A percentile compares a stretch with the other conserved stretches of the same genome.
Conservation (phyloP, 148 eudicot genomes). For the Fallopia convolvulus region DNA sequence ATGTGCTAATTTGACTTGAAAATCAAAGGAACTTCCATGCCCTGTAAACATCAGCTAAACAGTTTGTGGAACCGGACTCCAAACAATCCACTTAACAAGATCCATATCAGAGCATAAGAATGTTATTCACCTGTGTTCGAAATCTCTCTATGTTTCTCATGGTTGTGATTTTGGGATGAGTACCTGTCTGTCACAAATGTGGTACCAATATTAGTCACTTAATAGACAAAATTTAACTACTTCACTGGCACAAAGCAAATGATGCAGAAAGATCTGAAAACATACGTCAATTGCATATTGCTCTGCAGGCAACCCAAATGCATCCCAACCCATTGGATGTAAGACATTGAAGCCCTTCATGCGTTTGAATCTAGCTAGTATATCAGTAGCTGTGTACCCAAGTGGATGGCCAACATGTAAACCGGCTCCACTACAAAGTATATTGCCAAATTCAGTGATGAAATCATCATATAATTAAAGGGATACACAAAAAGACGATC, state of each 20-base stretch:
- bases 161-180: constrained; percentile 90
- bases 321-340: constrained; percentile 99
- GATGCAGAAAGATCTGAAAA: constrained; percentile 9
- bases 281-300: constrained; percentile 95
- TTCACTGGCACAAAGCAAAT: constrained; percentile 10
- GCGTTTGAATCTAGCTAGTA: constrained; percentile 90
- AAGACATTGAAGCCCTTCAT: constrained; percentile 97
- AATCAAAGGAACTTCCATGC: neutral
- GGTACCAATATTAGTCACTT: neutral
- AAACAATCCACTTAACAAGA: neutral
- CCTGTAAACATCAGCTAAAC: neutral
- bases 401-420: constrained; percentile 99
- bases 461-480: neutral
- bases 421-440: constrained; percentile 84
- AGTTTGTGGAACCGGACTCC: neutral
- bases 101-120: neutral
- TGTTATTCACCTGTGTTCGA: constrained; percentile 54
- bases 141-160: constrained; percentile 73
- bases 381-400: constrained; percentile 97
- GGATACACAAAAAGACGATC: neutral
- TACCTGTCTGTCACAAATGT: constrained; percentile 76
- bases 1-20: neutral
- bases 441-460: constrained; percentile 5
- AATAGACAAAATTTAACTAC: neutral
- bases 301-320: constrained; percentile 98